phyloP scores from a whole-genome alignment of 768 basidiomycete genomes.

The Boletellus ananas region DNA sequence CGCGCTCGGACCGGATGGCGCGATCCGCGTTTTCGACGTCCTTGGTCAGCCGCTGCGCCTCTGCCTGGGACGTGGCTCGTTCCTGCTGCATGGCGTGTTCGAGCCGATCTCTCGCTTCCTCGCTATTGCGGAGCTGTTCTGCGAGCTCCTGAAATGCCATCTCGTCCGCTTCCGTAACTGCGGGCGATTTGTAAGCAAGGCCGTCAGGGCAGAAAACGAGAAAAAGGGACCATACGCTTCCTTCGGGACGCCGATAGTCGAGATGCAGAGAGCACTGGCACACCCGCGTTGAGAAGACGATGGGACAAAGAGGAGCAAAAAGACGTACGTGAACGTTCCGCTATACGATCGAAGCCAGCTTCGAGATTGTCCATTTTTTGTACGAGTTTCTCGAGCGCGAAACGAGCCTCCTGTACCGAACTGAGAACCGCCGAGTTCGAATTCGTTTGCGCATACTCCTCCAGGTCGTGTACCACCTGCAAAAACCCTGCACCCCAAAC shows the following conservation, averaged over 20 bases:
- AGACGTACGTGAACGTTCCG: slow-evolving; percentile 73
- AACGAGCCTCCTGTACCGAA: slow-evolving; percentile 61
- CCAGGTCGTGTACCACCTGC: slow-evolving; percentile 60
- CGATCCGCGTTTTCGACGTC: slow-evolving; percentile 41
- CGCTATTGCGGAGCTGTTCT: slow-evolving; percentile 58
- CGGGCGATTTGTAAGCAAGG: slow-evolving; percentile 4
- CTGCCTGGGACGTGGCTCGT: slow-evolving; percentile 49
- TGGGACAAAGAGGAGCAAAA: not conserved
- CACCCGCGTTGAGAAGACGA: slow-evolving; percentile 3
- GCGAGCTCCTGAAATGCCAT: slow-evolving; percentile 69
- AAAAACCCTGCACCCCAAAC: slow-evolving; percentile 47
- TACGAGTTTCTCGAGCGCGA: slow-evolving; percentile 64
- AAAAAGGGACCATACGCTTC: slow-evolving; percentile 51
- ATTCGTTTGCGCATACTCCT: slow-evolving; percentile 47
- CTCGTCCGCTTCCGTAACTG: slow-evolving; percentile 74
- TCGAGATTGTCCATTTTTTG: slow-evolving; percentile 77
- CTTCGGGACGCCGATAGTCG: slow-evolving; percentile 64
- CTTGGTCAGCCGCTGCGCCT: slow-evolving; percentile 51
- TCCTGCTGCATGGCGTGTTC: slow-evolving; percentile 60
- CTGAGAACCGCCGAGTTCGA: slow-evolving; percentile 44
- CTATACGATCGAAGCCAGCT: slow-evolving; percentile 78
- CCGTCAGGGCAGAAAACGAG: not conserved
- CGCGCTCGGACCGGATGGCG: slow-evolving; percentile 41
- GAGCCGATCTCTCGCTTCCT: slow-evolving; percentile 53
- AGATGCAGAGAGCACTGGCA: slow-evolving; percentile 71